Percentiles rank a stretch among this genome's conserved stretches.
Conservation (phyloP, 768 basidiomycete genomes). For the Kwoniella mangroviensis region DNA sequence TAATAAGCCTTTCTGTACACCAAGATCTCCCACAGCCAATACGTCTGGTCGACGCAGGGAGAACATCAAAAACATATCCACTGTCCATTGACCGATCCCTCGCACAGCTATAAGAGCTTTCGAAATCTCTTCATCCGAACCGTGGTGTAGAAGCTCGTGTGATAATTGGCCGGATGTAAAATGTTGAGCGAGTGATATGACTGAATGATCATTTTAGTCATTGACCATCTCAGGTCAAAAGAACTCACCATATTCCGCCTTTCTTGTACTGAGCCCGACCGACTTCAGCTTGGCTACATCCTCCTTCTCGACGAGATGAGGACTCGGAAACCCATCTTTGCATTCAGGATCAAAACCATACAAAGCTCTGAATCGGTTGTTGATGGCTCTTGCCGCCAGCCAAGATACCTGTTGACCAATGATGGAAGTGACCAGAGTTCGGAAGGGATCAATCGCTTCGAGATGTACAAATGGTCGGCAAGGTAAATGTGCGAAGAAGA, state of each 20-base stretch:
- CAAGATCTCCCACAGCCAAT: constrained; percentile 75
- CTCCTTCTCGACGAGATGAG: constrained; percentile 69
- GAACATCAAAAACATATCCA: constrained; percentile 95
- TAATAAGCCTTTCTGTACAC: constrained; percentile 68
- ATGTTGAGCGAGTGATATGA: constrained; percentile 75
- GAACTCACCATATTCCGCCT: constrained; percentile 81
- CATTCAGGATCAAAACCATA: constrained; percentile 64
- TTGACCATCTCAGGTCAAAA: background rate
- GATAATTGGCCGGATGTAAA: constrained; percentile 82
- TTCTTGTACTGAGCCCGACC: constrained; percentile 80
- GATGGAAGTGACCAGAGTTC: constrained; percentile 74
- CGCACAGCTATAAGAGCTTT: constrained; percentile 76
- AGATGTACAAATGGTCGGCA: constrained; percentile 79
- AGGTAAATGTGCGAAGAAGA: constrained; percentile 67
- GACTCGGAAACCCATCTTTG: constrained; percentile 66
- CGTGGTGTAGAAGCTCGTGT: constrained; percentile 70
- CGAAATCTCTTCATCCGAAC: constrained; percentile 75
- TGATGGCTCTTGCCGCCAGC: constrained; percentile 82
- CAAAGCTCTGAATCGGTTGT: constrained; percentile 74
- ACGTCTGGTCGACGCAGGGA: constrained; percentile 82
- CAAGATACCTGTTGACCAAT: constrained; percentile 70
- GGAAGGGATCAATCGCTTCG: constrained; percentile 82
- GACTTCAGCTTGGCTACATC: constrained; percentile 67
- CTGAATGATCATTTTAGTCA: constrained; percentile 58
- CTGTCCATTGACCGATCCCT: constrained; percentile 72